These are phyloP conservation scores for Mucuna pruriens DNA, from an alignment of 306 rosid genomes.

Conservation along the genomic window DNA sequence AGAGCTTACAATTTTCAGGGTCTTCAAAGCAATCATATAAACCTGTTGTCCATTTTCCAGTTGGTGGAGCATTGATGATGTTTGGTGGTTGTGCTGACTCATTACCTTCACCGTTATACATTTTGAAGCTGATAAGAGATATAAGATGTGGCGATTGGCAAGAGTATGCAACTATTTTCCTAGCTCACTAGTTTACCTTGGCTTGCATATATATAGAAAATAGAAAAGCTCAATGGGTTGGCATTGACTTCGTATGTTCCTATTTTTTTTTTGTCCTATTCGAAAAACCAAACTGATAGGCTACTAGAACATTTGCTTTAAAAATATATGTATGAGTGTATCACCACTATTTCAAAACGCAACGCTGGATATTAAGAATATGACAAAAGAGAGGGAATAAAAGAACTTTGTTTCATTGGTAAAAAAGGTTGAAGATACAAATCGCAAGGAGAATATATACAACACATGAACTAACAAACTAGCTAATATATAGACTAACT, in stretches of 20 bases:
- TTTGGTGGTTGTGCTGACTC: not conserved
- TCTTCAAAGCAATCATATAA: constrained; percentile 49
- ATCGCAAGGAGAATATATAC: no score
- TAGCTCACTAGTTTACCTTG: not conserved
- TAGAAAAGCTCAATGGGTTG: constrained; percentile 19
- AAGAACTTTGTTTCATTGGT: no score
- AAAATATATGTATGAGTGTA: not conserved
- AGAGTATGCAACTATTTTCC: not conserved
- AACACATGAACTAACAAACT: no score
- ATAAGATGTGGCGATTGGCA: not conserved
- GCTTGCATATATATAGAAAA: constrained; percentile 30
- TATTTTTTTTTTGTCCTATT: not conserved
- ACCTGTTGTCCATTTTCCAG: constrained; percentile 46
- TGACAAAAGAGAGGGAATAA: no score
- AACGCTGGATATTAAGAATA: no score
- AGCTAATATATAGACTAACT: no score
- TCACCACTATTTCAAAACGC: not conserved
- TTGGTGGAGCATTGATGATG: not conserved
- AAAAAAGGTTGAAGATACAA: no score
- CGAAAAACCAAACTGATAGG: not conserved
- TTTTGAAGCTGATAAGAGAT: not conserved
- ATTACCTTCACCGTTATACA: constrained; percentile 30
- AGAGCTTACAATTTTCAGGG: constrained; percentile 36
- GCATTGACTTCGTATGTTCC: not conserved
- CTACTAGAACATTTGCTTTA: not conserved